Conservation (phyloP, 2,329 filamentous ascomycete genomes). For the Fusarium chaquense region DNA sequence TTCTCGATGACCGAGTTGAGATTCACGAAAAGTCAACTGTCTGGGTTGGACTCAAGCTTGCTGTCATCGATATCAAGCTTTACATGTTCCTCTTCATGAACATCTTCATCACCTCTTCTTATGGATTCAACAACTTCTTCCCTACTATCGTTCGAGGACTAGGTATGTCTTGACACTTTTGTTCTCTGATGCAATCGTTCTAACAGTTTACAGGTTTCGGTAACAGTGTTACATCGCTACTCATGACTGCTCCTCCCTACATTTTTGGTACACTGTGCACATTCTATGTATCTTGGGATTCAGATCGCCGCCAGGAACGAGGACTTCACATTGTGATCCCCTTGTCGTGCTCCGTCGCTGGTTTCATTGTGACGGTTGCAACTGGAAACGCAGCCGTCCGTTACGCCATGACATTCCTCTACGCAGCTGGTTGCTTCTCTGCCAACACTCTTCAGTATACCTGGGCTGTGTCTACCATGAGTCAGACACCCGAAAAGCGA, state of each 20-base stretch:
- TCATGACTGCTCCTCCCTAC: conserved; percentile 69
- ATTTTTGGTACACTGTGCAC: conserved; percentile 66
- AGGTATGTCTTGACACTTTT: conserved; percentile 44
- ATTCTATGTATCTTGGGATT: conserved; percentile 69
- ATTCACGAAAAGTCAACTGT: conserved; percentile 32
- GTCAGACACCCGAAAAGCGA: conserved; percentile 55
- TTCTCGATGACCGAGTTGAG: conserved; percentile 33
- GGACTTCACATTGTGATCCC: conserved; percentile 70
- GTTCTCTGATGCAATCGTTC: background rate
- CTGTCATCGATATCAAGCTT: conserved; percentile 36
- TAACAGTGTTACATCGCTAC: conserved; percentile 61
- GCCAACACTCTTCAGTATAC: conserved; percentile 53
- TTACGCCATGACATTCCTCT: conserved; percentile 44
- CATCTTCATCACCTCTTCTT: conserved; percentile 43
- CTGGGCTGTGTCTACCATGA: conserved; percentile 52
- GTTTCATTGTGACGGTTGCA: conserved; percentile 70
- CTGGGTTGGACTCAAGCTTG: conserved; percentile 36
- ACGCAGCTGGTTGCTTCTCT: conserved; percentile 39
- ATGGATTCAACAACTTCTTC: conserved; percentile 54
- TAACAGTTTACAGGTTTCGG: conserved; percentile 54
- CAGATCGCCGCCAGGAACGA: conserved; percentile 70
- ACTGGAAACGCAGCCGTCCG: conserved; percentile 56
- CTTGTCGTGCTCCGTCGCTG: conserved; percentile 64
- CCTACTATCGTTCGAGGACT: conserved; percentile 68
- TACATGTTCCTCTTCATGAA: conserved; percentile 42